Percentiles rank a stretch among this genome's conserved stretches.
Conservation (phyloP, 108 stramenopile genomes). For the Cyclotella cryptica region DNA sequence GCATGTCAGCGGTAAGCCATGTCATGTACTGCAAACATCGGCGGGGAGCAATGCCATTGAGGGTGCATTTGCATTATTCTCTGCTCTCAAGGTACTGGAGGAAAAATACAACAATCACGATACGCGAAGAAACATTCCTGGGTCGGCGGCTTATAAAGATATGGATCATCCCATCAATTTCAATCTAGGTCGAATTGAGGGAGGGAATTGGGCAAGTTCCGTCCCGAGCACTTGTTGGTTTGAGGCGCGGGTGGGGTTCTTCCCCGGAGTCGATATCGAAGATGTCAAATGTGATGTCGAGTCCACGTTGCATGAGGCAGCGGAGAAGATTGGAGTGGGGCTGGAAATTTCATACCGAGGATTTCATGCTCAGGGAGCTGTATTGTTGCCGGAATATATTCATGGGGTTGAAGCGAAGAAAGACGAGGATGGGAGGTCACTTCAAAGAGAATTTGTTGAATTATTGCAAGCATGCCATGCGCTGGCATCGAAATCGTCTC, state of each 20-base stretch:
- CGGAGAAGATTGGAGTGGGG: slow-evolving; percentile 22
- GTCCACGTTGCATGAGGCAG: slow-evolving; percentile 3
- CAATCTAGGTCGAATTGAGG: slow-evolving; percentile 26
- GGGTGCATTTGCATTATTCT: slow-evolving; percentile 24
- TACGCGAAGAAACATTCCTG: slow-evolving; percentile 2
- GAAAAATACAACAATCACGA: slow-evolving; percentile 22
- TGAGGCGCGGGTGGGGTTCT: slow-evolving; percentile 38
- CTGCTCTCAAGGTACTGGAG: slow-evolving; percentile 16
- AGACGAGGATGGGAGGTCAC: not conserved
- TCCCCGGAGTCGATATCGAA: slow-evolving; percentile 23
- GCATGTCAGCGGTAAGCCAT: slow-evolving; percentile 26
- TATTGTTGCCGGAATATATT: slow-evolving; percentile 31
- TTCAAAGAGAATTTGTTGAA: slow-evolving; percentile 34
- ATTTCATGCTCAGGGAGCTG: slow-evolving; percentile 32
- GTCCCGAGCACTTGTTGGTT: slow-evolving; percentile 30
- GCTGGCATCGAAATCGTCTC: slow-evolving; percentile 1
- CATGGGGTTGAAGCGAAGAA: not conserved
- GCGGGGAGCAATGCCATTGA: slow-evolving; percentile 36
- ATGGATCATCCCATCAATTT: slow-evolving; percentile 38
- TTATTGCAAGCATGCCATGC: slow-evolving; percentile 16
- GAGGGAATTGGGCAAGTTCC: slow-evolving; percentile 32
- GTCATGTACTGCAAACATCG: slow-evolving; percentile 31
- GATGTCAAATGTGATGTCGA: slow-evolving; percentile 35
- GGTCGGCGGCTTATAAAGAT: slow-evolving; percentile 5
- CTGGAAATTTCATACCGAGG: slow-evolving; percentile 30